These are phyloP conservation scores for Oryza australiensis DNA, from an alignment of 176 grass and related monocot species.

Conservation along the genomic window DNA sequence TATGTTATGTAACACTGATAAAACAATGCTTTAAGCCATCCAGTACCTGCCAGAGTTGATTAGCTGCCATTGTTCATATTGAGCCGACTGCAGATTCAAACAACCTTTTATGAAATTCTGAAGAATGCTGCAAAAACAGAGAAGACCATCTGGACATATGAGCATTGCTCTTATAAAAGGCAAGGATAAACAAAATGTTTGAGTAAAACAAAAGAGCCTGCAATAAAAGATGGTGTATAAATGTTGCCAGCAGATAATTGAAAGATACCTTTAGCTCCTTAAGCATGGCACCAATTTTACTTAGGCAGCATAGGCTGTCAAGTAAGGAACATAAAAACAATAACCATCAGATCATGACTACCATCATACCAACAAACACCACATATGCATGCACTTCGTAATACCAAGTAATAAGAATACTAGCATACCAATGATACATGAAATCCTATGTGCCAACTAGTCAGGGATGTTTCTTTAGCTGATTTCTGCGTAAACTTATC, in stretches of 20 bases:
- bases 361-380: constrained; percentile 6
- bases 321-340: constrained; percentile 35
- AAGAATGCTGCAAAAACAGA: constrained; percentile 73
- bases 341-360: constrained; percentile 25
- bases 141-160: not conserved
- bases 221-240: constrained; percentile 27
- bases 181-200: not conserved
- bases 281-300: constrained; percentile 93
- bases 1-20: constrained; percentile 31
- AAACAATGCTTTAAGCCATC: constrained; percentile 33
- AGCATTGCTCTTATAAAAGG: not conserved
- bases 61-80: constrained; percentile 93
- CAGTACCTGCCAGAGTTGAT: constrained; percentile 92
- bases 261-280: constrained; percentile 76
- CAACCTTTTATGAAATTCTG: constrained; percentile 90
- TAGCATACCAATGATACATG: constrained; percentile 95
- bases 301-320: constrained; percentile 90
- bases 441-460: constrained; percentile 88
- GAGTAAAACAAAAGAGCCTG: constrained; percentile 18
- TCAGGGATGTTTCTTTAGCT: constrained; percentile 64
- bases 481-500: constrained; percentile 71
- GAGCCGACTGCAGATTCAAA: constrained; percentile 94
- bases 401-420: constrained; percentile 36
- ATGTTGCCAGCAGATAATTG: constrained; percentile 11
- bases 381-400: constrained; percentile 12